Base-by-base conservation (phyloP, 306 rosid species). In the Vicia faba region DNA sequence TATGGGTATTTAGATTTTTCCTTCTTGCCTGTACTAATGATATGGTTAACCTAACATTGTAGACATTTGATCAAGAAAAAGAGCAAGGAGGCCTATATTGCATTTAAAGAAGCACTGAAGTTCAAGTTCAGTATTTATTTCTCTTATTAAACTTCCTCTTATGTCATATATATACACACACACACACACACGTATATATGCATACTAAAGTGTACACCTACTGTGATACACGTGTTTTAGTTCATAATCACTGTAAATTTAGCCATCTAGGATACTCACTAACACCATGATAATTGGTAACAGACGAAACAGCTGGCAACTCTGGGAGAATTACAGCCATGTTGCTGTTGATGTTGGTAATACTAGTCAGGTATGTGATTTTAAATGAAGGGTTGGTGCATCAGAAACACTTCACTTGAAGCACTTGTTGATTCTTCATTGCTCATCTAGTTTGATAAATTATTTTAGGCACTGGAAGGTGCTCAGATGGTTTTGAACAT, bases 251-350 rank as follows among this genome's bases (percentile, higher is more conserved):
- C 72, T 57, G 55, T 14, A 62, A 80, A 68, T 60, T 60, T 74
- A 56, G 43, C 20, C n/a, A 7, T 65, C 51, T 26, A 28, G 19
- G 40, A 49, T 73, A 38, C 64, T 48, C 69, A 53, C 31, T 79
- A 74, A 86, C 78, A 75, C 57, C 71, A 66, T 26, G 51, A 66
- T 49, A 58, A 61, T 79, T 81, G 71, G 25, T 84, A 72, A 68
- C 98, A 93, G 98, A 61, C 91, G 97, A 70, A 81, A 80, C 78
- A 88, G 95, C 84, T 93, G 93, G 96, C 96, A 86, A 74, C 76
- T 93, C 62, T 89, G 98, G 98, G 98, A 93, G 84, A 93, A 86
- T 77, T 89, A 72, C 79, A 73, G 89, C 61, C 88, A 84, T 69
- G 98, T 93, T 75, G 96, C 98, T 75, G 73, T 89, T 54, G 98